Base-by-base conservation (phyloP, 495 filamentous ascomycete genomes). In the Hyphodiscus hymeniophilus region DNA sequence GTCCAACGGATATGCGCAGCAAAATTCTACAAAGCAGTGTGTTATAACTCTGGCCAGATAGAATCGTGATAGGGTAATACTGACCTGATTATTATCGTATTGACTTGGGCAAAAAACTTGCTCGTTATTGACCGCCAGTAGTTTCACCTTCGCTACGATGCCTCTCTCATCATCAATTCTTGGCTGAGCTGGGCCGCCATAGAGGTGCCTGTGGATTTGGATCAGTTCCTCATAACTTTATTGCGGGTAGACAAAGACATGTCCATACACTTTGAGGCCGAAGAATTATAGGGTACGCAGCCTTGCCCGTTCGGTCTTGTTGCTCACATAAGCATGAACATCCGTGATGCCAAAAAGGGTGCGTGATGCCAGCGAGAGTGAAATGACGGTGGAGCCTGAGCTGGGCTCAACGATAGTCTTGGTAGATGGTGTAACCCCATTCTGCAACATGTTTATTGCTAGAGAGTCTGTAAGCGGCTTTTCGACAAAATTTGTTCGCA, bases 351-450 rank as follows among this genome's bases (percentile, higher is more conserved):
- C 72, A 44, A 76, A 71, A 58, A 75, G 64, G 20, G 73, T 72
- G 26, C 77, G 64, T 1, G 75, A 68, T 60, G 38, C 38, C 55
- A 82, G 71, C 6, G 73, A 70, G 66, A 82, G 69, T 0, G 77
- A 80, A 35, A 80, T 67, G 10, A 80, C 74, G 0, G 77, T 82
- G 7, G 77, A 81, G 3, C 79, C 77, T 1, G 77, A 81, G 59
- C 77, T 81, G 48, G 73, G 74, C 47, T 82, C 79, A 42, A 81
- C 67, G 32, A 82, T 72, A 0, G 66, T 72, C 26, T 72, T 65
- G 10, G 68, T 72, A 38, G 69, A 61, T 3, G 71, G 63, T 3
- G 56, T 63, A 12, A 72, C 71, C 12, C 56, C 36, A 40, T 12
- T 44, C 7, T 18, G 16, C 7, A 40, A 12, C 38, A 40, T 40